These are phyloP conservation scores for Phalaenopsis equestris DNA, from an alignment of 106 monocot genomes.

Conservation along the genomic window DNA sequence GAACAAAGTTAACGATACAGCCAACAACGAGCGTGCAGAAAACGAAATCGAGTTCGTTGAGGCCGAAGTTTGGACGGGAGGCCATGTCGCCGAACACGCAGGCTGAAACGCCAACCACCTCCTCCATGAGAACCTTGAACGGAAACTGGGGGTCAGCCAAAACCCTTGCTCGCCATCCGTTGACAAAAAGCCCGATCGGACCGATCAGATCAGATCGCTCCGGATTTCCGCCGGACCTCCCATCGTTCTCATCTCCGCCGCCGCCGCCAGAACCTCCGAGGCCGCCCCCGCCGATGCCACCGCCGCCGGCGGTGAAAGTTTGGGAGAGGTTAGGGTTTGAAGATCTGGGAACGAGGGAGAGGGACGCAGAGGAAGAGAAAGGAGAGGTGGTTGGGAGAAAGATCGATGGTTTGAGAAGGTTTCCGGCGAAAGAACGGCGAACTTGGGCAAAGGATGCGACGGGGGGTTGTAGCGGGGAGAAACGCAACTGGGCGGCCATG, in stretches of 20 bases:
- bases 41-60: slow-evolving; percentile 77
- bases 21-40: slow-evolving; percentile 75
- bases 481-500: slow-evolving; percentile 36
- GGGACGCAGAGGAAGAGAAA: background rate
- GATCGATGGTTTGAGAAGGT: background rate
- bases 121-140: slow-evolving; percentile 78
- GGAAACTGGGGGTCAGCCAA: slow-evolving; percentile 53
- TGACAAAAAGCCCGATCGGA: slow-evolving; percentile 32
- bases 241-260: slow-evolving; percentile 8
- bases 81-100: slow-evolving; percentile 75
- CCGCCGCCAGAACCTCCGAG: slow-evolving; percentile 2
- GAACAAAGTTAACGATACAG: slow-evolving; percentile 54
- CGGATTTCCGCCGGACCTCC: background rate
- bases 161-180: slow-evolving; percentile 57
- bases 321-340: background rate
- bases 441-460: background rate
- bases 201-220: slow-evolving; percentile 8
- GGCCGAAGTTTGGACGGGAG: slow-evolving; percentile 61
- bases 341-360: slow-evolving; percentile 2
- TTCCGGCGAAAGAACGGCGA: slow-evolving; percentile 2
- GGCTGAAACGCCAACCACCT: slow-evolving; percentile 50
- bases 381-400: background rate
- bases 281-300: slow-evolving; percentile 2
- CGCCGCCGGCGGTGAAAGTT: background rate
- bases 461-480: slow-evolving; percentile 6